Evolutionary conservation across 768 basidiomycete species (phyloP).

Genomic region (Nevesoporus exiguus): DNA sequence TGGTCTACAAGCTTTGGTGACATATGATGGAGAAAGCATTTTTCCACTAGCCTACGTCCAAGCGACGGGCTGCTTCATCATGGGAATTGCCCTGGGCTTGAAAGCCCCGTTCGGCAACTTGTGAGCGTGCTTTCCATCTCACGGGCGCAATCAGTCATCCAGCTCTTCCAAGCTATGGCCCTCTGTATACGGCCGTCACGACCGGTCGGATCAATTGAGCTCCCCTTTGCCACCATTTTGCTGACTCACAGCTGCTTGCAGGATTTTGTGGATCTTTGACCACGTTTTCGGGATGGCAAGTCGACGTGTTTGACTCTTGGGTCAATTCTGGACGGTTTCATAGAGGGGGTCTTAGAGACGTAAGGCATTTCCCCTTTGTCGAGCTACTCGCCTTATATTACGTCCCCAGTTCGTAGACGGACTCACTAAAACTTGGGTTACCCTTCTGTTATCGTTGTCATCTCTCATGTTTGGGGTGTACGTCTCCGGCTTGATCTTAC

Average conservation of each 20-base stretch:
- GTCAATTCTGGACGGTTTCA: slow-evolving; percentile 56
- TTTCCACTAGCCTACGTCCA: slow-evolving; percentile 86
- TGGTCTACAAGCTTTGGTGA: slow-evolving; percentile 69
- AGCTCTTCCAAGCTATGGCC: slow-evolving; percentile 62
- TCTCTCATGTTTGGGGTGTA: slow-evolving; percentile 74
- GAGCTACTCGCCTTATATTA: slow-evolving; percentile 3
- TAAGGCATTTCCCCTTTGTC: slow-evolving; percentile 35
- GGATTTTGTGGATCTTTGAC: slow-evolving; percentile 96
- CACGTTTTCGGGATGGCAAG: slow-evolving; percentile 95
- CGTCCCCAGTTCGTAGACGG: slow-evolving; percentile 78
- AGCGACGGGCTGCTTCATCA: slow-evolving; percentile 83
- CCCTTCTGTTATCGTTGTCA: slow-evolving; percentile 71
- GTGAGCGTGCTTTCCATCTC: slow-evolving; percentile 44
- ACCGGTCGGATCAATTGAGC: slow-evolving; percentile 54
- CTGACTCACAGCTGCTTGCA: slow-evolving; percentile 21
- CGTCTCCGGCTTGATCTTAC: slow-evolving; percentile 44
- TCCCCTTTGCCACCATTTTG: background rate
- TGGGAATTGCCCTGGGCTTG: slow-evolving; percentile 75
- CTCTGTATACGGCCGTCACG: slow-evolving; percentile 82
- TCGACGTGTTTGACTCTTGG: slow-evolving; percentile 85
- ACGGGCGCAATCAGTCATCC: slow-evolving; percentile 7
- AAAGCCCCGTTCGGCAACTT: slow-evolving; percentile 71
- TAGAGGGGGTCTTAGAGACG: slow-evolving; percentile 68
- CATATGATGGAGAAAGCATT: slow-evolving; percentile 70
- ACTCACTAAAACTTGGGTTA: slow-evolving; percentile 73